Conservation (phyloP, 2,329 filamentous ascomycete genomes). For the Fusarium cyanostomum region DNA sequence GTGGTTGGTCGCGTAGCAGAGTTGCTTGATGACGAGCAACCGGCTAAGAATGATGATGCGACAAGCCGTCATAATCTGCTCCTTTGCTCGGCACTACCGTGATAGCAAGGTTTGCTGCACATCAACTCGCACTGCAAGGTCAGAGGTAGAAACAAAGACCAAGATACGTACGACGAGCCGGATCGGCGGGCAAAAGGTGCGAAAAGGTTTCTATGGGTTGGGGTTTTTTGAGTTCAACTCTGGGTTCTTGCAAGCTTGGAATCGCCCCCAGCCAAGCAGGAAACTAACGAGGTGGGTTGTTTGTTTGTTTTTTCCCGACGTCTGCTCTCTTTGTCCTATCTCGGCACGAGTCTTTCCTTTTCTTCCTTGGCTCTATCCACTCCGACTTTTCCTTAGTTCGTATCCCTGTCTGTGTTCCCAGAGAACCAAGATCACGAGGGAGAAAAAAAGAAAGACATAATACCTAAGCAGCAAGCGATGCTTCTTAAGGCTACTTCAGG, state of each 20-base stretch:
- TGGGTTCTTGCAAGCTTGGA: conserved; percentile 24
- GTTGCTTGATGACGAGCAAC: conserved; percentile 39
- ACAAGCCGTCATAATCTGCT: conserved; percentile 14
- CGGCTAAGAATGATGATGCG: conserved; percentile 40
- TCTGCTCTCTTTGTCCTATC: conserved; percentile 5
- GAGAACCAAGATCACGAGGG: conserved; percentile 25
- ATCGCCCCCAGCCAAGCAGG: conserved; percentile 9
- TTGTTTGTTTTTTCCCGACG: conserved; percentile 22
- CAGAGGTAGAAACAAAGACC: conserved; percentile 17
- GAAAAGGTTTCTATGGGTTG: conserved; percentile 32
- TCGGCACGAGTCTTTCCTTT: conserved; percentile 20
- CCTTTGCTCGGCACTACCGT: conserved; percentile 19
- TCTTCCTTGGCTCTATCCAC: neutral
- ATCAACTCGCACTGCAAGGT: neutral
- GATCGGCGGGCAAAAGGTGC: conserved; percentile 22
- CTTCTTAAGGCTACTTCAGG: conserved; percentile 13
- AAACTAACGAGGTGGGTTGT: neutral
- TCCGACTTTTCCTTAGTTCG: neutral
- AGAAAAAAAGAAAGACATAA: conserved; percentile 12
- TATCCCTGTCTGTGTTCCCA: conserved; percentile 15
- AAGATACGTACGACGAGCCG: conserved; percentile 9
- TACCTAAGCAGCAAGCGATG: conserved; percentile 14
- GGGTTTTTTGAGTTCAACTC: conserved; percentile 25
- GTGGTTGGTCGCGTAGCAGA: conserved; percentile 8
- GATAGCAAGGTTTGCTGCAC: conserved; percentile 16